These are phyloP conservation scores for Saccharomycopsis schoenii DNA, from an alignment of 805 yeast species.

Conservation along the genomic window DNA sequence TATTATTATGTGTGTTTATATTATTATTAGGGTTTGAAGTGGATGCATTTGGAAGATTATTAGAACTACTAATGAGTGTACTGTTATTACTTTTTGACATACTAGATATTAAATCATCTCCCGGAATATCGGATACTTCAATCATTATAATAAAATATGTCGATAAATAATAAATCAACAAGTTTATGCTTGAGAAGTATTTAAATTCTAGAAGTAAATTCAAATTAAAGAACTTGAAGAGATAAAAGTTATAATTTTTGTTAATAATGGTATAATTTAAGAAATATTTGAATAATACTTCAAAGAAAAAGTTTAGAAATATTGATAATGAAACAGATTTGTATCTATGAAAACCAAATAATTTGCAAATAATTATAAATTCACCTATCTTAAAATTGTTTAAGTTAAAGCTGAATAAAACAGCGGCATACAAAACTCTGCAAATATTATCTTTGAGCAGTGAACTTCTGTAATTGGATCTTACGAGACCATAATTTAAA, in stretches of 20 bases:
- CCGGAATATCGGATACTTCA: constrained; percentile 31
- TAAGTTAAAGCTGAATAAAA: background rate
- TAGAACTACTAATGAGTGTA: constrained; percentile 5
- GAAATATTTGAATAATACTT: background rate
- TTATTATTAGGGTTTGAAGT: background rate
- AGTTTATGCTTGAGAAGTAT: background rate
- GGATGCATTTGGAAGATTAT: background rate
- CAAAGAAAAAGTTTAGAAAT: background rate
- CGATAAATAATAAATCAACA: background rate
- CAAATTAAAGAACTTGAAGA: background rate
- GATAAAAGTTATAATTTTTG: background rate
- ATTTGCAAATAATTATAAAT: background rate
- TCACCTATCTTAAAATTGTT: background rate
- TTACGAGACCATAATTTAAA: background rate
- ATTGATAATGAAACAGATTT: background rate
- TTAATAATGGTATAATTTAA: background rate
- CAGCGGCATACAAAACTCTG: background rate
- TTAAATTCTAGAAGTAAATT: background rate
- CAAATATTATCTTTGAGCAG: background rate
- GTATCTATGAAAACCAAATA: background rate
- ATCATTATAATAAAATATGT: constrained; percentile 13
- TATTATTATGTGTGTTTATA: background rate
- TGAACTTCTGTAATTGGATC: background rate
- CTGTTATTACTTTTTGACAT: constrained; percentile 6
- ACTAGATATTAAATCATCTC: background rate